phyloP scores from a whole-genome alignment of 1,139 yeast species.

The Pichia sp. region DNA sequence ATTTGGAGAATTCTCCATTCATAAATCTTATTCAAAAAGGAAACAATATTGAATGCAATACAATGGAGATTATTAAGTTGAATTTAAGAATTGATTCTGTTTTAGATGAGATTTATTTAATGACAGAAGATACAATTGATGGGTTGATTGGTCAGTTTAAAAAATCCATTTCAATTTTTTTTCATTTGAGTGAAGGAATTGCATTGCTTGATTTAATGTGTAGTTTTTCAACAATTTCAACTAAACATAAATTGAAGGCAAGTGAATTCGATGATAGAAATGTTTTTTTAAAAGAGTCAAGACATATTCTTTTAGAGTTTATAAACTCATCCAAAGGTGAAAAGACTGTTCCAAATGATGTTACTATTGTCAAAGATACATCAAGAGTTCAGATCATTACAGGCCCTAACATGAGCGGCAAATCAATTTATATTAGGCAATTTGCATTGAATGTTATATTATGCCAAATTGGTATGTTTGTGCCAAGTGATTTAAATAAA shows the following conservation, averaged over 20 bases:
- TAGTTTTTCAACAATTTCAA: constrained; percentile 30
- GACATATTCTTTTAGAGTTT: constrained; percentile 38
- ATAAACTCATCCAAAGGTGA: background rate
- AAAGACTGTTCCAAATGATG: constrained; percentile 35
- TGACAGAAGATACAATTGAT: constrained; percentile 37
- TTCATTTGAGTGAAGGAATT: constrained; percentile 40
- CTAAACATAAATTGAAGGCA: constrained; percentile 10
- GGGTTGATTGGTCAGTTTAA: constrained; percentile 28
- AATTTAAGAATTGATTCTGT: constrained; percentile 37
- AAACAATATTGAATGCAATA: constrained; percentile 35
- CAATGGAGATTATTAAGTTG: constrained; percentile 36
- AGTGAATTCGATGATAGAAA: constrained; percentile 29
- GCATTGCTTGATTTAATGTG: constrained; percentile 39
- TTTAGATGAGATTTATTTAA: constrained; percentile 34
- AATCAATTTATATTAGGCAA: constrained; percentile 44
- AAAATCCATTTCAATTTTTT: constrained; percentile 31
- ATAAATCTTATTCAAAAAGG: constrained; percentile 32
- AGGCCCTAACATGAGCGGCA: constrained; percentile 51
- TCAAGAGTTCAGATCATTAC: constrained; percentile 40
- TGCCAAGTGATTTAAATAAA: constrained; percentile 42
- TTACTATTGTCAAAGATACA: constrained; percentile 30
- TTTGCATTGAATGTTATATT: constrained; percentile 39
- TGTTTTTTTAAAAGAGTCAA: constrained; percentile 29
- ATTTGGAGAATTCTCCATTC: constrained; percentile 19
- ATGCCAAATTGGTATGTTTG: constrained; percentile 46